A percentile compares a stretch with the other conserved stretches of the same genome.
These are phyloP conservation scores for Pyrrhoderma noxium DNA, from an alignment of 1,284 basidiomycete species.

Conservation along the genomic window DNA sequence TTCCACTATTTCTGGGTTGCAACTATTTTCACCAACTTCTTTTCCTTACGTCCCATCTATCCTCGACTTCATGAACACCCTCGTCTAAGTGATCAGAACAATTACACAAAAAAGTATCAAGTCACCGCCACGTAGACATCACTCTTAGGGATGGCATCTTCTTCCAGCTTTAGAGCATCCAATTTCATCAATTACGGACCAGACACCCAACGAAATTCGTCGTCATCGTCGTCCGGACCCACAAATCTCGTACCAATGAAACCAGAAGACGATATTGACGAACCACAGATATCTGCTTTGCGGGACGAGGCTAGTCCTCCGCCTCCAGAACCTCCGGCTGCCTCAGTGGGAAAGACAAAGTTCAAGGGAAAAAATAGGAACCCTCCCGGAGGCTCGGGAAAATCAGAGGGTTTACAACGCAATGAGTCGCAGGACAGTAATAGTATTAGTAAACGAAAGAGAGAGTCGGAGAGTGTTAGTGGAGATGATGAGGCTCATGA, in stretches of 20 bases:
- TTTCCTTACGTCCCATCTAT: no score
- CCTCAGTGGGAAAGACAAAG: conserved; percentile 30
- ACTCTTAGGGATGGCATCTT: neutral
- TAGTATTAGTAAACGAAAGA: conserved; percentile 7
- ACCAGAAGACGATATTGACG: conserved; percentile 53
- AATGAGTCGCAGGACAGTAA: conserved; percentile 26
- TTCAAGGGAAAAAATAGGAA: conserved; percentile 46
- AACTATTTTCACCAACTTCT: no score
- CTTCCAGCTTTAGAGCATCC: neutral
- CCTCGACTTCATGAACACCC: no score
- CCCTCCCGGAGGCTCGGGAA: neutral
- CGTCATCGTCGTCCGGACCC: neutral
- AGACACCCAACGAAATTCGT: neutral
- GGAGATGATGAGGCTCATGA: conserved; percentile 10
- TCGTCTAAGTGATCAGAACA: no score
- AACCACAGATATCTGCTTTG: conserved; percentile 70
- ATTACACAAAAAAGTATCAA: no score
- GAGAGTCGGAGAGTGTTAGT: neutral
- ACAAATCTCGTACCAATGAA: neutral
- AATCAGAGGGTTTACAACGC: conserved; percentile 8
- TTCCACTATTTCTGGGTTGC: no score
- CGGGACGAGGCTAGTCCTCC: conserved; percentile 63
- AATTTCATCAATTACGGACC: no score
- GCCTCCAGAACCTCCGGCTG: conserved; percentile 29
- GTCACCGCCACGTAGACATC: neutral